phyloP scores from a whole-genome alignment of 73 alveolate species.

The Diophrys appendiculata region DNA sequence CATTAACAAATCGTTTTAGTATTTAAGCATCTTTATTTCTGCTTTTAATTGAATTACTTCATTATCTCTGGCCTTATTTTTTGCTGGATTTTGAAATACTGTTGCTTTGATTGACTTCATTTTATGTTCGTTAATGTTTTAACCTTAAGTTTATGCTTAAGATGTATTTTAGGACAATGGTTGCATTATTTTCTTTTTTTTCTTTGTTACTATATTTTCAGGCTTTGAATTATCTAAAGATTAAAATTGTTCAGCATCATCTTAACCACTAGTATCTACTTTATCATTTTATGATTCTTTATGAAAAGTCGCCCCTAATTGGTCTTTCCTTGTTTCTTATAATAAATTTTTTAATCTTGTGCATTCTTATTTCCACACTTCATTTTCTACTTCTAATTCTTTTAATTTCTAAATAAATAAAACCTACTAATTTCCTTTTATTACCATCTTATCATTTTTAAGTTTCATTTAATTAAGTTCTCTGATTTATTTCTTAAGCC shows the following conservation, averaged over 20 bases:
- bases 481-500: not conserved
- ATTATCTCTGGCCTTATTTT: not conserved
- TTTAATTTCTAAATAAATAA: too few relatives aligned
- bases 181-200: not conserved
- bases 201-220: not conserved
- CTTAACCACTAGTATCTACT: not conserved
- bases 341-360: not conserved
- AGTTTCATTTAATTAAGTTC: not conserved
- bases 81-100: not conserved
- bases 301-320: not conserved
- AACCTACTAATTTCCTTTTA: not conserved
- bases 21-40: not conserved
- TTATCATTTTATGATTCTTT: not conserved
- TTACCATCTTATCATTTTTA: not conserved
- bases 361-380: not conserved
- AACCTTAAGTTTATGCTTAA: too few relatives aligned
- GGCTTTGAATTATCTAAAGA: not conserved
- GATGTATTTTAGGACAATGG: too few relatives aligned
- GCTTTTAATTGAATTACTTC: not conserved
- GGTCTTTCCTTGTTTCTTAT: not conserved
- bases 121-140: too few relatives aligned
- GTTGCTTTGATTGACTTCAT: not conserved
- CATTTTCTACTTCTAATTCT: not conserved
- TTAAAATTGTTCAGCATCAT: not conserved
- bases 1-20: not conserved